Conservation (phyloP, 228 moss, liverwort and hornwort species). For the Sphagnum fallax region DNA sequence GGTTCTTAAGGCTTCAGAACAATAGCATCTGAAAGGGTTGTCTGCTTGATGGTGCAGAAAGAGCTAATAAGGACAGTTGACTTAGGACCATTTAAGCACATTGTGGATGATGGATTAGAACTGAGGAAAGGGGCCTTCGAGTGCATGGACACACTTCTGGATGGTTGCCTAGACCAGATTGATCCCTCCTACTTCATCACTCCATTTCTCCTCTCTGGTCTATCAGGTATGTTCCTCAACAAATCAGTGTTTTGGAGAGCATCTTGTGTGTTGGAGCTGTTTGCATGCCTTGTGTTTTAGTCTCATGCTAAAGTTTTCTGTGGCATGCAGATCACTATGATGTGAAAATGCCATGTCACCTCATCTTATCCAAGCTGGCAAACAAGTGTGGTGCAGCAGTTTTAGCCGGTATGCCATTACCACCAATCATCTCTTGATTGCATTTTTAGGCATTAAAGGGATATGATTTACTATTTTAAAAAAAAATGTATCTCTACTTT, state of each 20-base stretch:
- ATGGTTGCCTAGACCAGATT: slow-evolving; percentile 94
- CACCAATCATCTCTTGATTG: not conserved
- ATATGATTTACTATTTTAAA: not conserved
- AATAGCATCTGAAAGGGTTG: too few relatives aligned
- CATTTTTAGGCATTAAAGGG: not conserved
- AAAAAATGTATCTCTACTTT: not conserved
- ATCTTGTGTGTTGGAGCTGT: not conserved
- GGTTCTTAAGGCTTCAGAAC: too few relatives aligned
- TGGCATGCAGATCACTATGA: slow-evolving; percentile 85
- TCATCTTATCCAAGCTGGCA: slow-evolving; percentile 88
- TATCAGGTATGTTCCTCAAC: slow-evolving; percentile 62
- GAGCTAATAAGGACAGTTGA: slow-evolving; percentile 97
- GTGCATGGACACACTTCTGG: slow-evolving; percentile 97
- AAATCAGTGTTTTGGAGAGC: slow-evolving; percentile 4
- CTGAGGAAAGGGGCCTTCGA: slow-evolving; percentile 97
- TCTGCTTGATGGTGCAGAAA: slow-evolving; percentile 51
- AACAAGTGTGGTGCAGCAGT: slow-evolving; percentile 93
- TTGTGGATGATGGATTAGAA: slow-evolving; percentile 95
- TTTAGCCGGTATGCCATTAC: slow-evolving; percentile 55
- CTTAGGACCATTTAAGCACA: slow-evolving; percentile 98
- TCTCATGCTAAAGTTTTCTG: not conserved
- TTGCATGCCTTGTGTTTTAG: slow-evolving; percentile 2
- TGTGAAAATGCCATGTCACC: slow-evolving; percentile 98
- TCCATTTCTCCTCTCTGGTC: slow-evolving; percentile 85
- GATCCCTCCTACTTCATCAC: slow-evolving; percentile 93